A percentile compares a stretch with the other conserved stretches of the same genome.
Conservation (phyloP, 2,329 filamentous ascomycete species). For the Alternaria angustiovoidea region DNA sequence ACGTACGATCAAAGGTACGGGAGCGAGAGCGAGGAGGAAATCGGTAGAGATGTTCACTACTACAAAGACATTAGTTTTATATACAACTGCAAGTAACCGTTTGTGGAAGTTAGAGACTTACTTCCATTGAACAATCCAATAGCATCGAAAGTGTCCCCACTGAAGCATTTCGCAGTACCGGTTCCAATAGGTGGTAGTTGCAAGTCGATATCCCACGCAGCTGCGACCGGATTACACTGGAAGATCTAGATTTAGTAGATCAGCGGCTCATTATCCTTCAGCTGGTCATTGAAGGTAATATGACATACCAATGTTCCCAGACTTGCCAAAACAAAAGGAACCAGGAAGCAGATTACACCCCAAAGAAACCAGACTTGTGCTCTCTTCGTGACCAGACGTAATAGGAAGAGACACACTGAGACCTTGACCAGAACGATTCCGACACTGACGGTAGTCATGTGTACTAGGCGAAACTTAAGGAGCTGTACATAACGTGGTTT, state of each 20-base stretch:
- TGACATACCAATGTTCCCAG: conserved; percentile 49
- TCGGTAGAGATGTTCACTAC: conserved; percentile 53
- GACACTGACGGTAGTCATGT: conserved; percentile 58
- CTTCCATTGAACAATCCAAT: conserved; percentile 59
- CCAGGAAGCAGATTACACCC: conserved; percentile 55
- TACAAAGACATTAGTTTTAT: neutral
- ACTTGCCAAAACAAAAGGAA: conserved; percentile 54
- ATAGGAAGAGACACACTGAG: conserved; percentile 57
- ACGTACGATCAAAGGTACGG: conserved; percentile 52
- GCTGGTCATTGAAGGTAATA: neutral
- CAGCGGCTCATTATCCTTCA: neutral
- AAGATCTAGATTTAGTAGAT: conserved; percentile 44
- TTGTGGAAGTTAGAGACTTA: conserved; percentile 23
- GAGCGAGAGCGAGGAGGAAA: conserved; percentile 53
- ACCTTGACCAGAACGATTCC: conserved; percentile 59
- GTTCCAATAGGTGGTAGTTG: conserved; percentile 40
- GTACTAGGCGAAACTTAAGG: conserved; percentile 52
- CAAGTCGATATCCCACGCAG: conserved; percentile 54
- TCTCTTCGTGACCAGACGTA: conserved; percentile 51
- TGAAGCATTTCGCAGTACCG: conserved; percentile 55
- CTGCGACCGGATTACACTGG: conserved; percentile 56
- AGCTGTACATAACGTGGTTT: conserved; percentile 46
- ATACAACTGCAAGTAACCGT: no score
- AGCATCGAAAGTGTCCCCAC: conserved; percentile 50
- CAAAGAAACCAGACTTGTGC: conserved; percentile 54